Evolutionary conservation across 495 filamentous ascomycete genomes (phyloP).

Genomic region (Penicillium pancosmium): DNA sequence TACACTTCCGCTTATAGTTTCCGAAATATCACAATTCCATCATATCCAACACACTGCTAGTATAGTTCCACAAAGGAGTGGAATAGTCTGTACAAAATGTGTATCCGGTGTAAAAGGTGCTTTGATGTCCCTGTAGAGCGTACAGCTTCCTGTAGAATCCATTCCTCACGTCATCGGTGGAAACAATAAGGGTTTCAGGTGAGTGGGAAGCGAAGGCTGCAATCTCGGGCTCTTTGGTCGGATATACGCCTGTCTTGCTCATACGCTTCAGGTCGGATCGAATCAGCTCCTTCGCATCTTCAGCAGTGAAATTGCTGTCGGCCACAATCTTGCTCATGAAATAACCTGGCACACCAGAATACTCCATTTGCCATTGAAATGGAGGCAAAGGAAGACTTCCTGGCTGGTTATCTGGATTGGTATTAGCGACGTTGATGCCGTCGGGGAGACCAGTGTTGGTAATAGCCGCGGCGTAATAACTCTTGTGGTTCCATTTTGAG

Average conservation of each 20-base stretch:
- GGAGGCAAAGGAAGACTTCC: slow-evolving; percentile 22
- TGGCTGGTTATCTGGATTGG: slow-evolving; percentile 17
- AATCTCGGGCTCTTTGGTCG: slow-evolving; percentile 25
- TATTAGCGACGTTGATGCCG: slow-evolving; percentile 14
- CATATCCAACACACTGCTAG: slow-evolving; percentile 15
- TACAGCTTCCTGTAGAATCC: slow-evolving; percentile 56
- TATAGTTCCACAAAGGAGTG: slow-evolving; percentile 14
- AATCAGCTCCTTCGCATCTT: slow-evolving; percentile 15
- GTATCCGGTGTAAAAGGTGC: slow-evolving; percentile 55
- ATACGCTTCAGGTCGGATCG: slow-evolving; percentile 15
- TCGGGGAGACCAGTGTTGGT: slow-evolving; percentile 19
- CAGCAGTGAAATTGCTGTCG: slow-evolving; percentile 11
- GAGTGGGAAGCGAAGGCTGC: slow-evolving; percentile 24
- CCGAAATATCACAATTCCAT: slow-evolving; percentile 1
- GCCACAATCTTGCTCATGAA: slow-evolving; percentile 18
- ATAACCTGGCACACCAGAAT: slow-evolving; percentile 16
- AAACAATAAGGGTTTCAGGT: slow-evolving; percentile 34
- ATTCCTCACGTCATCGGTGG: slow-evolving; percentile 34
- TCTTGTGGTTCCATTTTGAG: slow-evolving; percentile 32
- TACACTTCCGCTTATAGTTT: neutral
- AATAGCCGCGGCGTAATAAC: slow-evolving; percentile 26
- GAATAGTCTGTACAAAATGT: slow-evolving; percentile 15
- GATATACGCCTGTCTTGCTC: slow-evolving; percentile 16
- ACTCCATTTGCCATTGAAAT: slow-evolving; percentile 16
- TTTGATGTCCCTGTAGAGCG: slow-evolving; percentile 53